Percentiles rank a stretch among this genome's conserved stretches.
phyloP scores from a whole-genome alignment of 139 green algal species.

The Mychonastes homosphaera region DNA sequence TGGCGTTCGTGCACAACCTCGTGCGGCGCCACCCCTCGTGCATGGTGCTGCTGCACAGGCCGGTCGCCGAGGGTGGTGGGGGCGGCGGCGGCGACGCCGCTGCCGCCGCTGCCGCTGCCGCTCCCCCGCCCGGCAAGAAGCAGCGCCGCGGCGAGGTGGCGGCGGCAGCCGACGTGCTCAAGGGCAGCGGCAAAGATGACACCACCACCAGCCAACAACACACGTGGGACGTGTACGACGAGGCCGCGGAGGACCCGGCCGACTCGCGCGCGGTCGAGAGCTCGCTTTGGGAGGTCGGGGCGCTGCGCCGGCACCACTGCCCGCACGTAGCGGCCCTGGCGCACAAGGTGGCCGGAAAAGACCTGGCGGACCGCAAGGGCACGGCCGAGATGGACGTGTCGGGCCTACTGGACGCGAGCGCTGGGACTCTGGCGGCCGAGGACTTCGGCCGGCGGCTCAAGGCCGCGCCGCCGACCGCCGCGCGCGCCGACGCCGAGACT shows the following conservation, averaged over 20 bases:
- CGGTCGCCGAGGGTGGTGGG: background rate
- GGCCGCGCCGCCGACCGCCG: too few species aligned
- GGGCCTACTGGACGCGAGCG: too few species aligned
- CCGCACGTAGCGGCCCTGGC: constrained; percentile 46
- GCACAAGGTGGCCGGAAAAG: constrained; percentile 59
- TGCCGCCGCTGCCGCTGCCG: background rate
- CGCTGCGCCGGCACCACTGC: constrained; percentile 68
- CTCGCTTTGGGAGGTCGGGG: constrained; percentile 88
- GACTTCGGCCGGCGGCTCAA: too few species aligned
- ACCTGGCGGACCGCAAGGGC: constrained; percentile 63
- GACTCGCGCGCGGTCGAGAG: constrained; percentile 72
- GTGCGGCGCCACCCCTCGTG: constrained; percentile 81
- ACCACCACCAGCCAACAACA: constrained; percentile 3
- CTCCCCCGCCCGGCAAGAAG: background rate
- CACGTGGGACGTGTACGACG: constrained; percentile 37
- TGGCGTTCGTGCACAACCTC: constrained; percentile 93
- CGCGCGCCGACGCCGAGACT: too few species aligned
- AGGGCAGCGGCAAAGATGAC: background rate
- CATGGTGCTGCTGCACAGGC: constrained; percentile 70
- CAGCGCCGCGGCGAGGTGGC: too few species aligned
- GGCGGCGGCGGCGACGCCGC: background rate
- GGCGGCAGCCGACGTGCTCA: background rate
- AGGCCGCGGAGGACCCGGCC: constrained; percentile 48
- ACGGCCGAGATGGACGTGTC: constrained; percentile 74
- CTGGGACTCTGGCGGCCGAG: too few species aligned